These are phyloP conservation scores for Backusella circina DNA, from an alignment of 192 early-diverging fungal species.

Conservation along the genomic window DNA sequence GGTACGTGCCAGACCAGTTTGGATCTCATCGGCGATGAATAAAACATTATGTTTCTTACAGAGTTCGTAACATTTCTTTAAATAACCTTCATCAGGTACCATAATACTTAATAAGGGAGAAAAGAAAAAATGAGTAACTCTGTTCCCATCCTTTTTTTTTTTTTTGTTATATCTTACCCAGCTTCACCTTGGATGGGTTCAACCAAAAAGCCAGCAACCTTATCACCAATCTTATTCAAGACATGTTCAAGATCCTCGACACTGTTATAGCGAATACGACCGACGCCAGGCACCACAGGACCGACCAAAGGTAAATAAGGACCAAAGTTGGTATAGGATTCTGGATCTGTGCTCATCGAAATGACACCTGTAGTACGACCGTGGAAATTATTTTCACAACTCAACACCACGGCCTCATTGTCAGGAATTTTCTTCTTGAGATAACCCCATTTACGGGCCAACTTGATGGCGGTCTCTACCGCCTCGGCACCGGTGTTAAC, in stretches of 20 bases:
- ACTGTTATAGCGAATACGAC: slow-evolving; percentile 80
- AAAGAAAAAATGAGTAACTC: neutral
- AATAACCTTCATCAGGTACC: slow-evolving; percentile 92
- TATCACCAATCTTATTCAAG: slow-evolving; percentile 75
- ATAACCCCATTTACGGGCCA: slow-evolving; percentile 97
- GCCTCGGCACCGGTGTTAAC: slow-evolving; percentile 99
- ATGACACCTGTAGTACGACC: slow-evolving; percentile 92
- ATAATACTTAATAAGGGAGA: slow-evolving; percentile 59
- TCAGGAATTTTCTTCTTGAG: slow-evolving; percentile 83
- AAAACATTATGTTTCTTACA: slow-evolving; percentile 98
- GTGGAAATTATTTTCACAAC: slow-evolving; percentile 91
- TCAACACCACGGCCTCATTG: slow-evolving; percentile 79
- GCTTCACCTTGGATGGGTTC: slow-evolving; percentile 99
- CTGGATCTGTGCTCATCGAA: slow-evolving; percentile 93
- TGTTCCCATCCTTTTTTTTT: neutral
- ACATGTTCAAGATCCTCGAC: slow-evolving; percentile 85
- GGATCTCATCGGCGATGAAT: slow-evolving; percentile 98
- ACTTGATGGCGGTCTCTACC: slow-evolving; percentile 98
- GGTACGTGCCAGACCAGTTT: slow-evolving; percentile 93
- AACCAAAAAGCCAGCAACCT: slow-evolving; percentile 91
- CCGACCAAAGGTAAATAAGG: slow-evolving; percentile 90
- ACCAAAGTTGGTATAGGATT: slow-evolving; percentile 82
- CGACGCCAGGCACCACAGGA: slow-evolving; percentile 72
- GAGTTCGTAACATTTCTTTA: slow-evolving; percentile 79
- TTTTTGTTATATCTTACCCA: slow-evolving; percentile 44